phyloP scores from a whole-genome alignment of 108 stramenopile species.

The Skeletonema marinoi region DNA sequence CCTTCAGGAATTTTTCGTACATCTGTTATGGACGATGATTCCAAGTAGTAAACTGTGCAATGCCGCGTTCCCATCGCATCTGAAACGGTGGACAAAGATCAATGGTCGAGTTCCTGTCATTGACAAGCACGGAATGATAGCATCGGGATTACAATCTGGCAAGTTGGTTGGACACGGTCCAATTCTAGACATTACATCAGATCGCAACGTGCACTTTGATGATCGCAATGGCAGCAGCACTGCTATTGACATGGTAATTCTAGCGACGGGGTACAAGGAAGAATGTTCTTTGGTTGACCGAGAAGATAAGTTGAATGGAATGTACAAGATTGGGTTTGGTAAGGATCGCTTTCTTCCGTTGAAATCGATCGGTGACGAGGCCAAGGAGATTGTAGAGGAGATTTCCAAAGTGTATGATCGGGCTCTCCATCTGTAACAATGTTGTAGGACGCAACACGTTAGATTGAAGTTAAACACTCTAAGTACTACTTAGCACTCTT shows the following conservation, averaged over 20 bases:
- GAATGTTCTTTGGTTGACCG: conserved; percentile 36
- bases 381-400: conserved; percentile 20
- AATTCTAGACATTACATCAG: conserved; percentile 25
- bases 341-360: conserved; percentile 56
- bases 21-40: conserved; percentile 36
- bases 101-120: conserved; percentile 55
- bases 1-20: conserved; percentile 41
- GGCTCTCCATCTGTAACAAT: no score
- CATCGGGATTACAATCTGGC: conserved; percentile 46
- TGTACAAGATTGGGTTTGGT: conserved; percentile 57
- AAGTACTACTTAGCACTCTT: no score
- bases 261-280: conserved; percentile 53
- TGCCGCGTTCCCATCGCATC: conserved; percentile 45
- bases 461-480: no score
- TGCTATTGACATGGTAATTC: conserved; percentile 52
- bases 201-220: conserved; percentile 14
- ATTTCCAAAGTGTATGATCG: conserved; percentile 11
- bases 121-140: conserved; percentile 50
- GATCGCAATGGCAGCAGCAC: conserved; percentile 12
- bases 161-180: conserved; percentile 54
- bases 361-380: conserved; percentile 50
- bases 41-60: conserved; percentile 40
- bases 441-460: no score
- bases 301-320: conserved; percentile 54
- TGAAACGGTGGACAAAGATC: conserved; percentile 44